Evolutionary conservation across 1,284 basidiomycete species (phyloP), one percentile per base, ranked within the genome.

Genomic region (Boletus semigastroideus): DNA sequence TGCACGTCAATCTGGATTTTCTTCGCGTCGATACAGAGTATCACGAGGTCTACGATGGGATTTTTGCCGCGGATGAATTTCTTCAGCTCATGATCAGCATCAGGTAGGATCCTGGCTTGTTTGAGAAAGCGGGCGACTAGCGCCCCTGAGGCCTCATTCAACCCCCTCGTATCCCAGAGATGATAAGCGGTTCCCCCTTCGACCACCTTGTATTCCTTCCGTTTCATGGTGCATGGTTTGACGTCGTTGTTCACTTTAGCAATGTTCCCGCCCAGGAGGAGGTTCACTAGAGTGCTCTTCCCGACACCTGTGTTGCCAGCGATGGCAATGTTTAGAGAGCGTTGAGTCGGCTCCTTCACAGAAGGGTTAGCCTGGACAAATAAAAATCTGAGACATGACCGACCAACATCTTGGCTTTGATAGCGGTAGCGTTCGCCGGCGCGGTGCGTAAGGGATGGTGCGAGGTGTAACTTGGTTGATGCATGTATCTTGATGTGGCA

Each of bases 221-320:
- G 41, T 25, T 10, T 25, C 17, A 47, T 28, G n/a, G 63, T 64
- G 51, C 63, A 68, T 25, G 63, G 66, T 37, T 19, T 42, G 17
- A 47, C 66, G 31, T 60, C 8, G 8, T 58, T 66, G 49, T 46
- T 53, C 4, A 54, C 61, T 51, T 28, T 2, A 1, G 62, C 65
- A 12, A 42, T n/a, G 42, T 48, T 25, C 11, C 17, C 2, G 50
- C 52, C 63, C 14, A 42, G 37, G 48, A 64, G 64, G 46, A 65
- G 40, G 30, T 68, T 65, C 20, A 68, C 55, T 8, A 67, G 42
- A 6, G 65, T 68, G 52, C 63, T 68, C 41, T 65, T 65, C 25
- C 63, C 63, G 31, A 53, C 66, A 3, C 63, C 66, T 11, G 63
- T 61, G 41, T 47, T 38, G 7, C 63, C 63, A 25, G 57, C 62